Percentiles rank a stretch among this genome's conserved stretches.
Conservation (phyloP, 2,329 filamentous ascomycete species). For the Colletotrichum higginsianum region DNA sequence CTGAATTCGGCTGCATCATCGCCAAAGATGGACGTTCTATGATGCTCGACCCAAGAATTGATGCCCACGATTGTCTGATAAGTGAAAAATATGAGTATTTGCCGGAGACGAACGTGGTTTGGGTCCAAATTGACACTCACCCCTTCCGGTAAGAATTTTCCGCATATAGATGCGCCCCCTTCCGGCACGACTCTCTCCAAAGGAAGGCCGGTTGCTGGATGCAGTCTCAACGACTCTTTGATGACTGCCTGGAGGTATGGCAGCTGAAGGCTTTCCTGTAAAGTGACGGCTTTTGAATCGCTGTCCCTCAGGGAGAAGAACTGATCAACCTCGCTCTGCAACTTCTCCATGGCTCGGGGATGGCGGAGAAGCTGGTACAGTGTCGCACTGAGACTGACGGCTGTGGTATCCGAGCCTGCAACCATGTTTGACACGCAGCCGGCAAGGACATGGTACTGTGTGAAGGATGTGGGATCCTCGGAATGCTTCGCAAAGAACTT, state of each 20-base stretch:
- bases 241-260: background rate
- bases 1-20: background rate
- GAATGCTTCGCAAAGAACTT: too few species aligned
- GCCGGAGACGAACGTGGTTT: too few species aligned
- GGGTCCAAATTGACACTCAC: background rate
- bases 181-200: background rate
- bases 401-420: background rate
- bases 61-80: background rate
- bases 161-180: background rate
- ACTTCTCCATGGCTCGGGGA: background rate
- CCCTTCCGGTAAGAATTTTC: background rate
- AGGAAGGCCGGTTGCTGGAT: background rate
- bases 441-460: too few species aligned
- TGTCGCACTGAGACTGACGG: background rate
- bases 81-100: background rate
- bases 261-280: background rate
- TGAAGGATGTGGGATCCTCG: too few species aligned
- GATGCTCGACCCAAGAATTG: background rate
- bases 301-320: too few species aligned
- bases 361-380: background rate
- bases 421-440: background rate
- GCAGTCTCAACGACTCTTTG: background rate
- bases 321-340: background rate
- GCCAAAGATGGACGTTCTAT: background rate
- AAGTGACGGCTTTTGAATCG: background rate